Evolutionary conservation across 2,329 filamentous ascomycete species (phyloP).

Genomic region (Bisporella sp.): DNA sequence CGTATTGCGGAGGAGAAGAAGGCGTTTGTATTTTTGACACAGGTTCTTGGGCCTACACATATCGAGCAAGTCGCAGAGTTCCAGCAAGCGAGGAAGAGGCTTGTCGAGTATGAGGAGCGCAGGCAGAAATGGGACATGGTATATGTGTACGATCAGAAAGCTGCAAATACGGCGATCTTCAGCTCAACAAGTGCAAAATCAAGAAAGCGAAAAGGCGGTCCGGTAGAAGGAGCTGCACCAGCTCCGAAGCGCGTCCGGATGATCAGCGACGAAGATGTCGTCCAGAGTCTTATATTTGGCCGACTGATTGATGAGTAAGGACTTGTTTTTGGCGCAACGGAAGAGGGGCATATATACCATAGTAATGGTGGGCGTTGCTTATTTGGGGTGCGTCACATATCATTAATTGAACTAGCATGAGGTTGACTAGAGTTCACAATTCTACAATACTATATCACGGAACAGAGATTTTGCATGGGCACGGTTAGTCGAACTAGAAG

Average conservation of each 20-base stretch:
- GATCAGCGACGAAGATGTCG: constrained; percentile 77
- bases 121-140: constrained; percentile 63
- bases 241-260: constrained; percentile 52
- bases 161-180: constrained; percentile 32
- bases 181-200: constrained; percentile 23
- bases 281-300: constrained; percentile 88
- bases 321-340: too few species aligned
- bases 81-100: constrained; percentile 53
- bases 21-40: constrained; percentile 73
- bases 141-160: constrained; percentile 57
- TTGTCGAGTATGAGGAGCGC: constrained; percentile 42
- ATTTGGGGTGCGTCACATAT: too few species aligned
- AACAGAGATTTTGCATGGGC: too few species aligned
- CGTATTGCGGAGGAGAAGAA: constrained; percentile 57
- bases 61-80: constrained; percentile 60
- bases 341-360: too few species aligned
- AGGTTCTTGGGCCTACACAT: constrained; percentile 64
- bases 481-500: too few species aligned
- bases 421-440: too few species aligned
- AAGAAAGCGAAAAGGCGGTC: constrained; percentile 38
- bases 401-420: too few species aligned
- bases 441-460: too few species aligned
- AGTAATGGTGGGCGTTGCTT: too few species aligned
- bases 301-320: constrained; percentile 46
- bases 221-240: constrained; percentile 25